Evolutionary conservation across 495 filamentous ascomycete genomes (phyloP), one percentile per base, ranked within the genome.

Genomic region (Amniculicola lignicola): DNA sequence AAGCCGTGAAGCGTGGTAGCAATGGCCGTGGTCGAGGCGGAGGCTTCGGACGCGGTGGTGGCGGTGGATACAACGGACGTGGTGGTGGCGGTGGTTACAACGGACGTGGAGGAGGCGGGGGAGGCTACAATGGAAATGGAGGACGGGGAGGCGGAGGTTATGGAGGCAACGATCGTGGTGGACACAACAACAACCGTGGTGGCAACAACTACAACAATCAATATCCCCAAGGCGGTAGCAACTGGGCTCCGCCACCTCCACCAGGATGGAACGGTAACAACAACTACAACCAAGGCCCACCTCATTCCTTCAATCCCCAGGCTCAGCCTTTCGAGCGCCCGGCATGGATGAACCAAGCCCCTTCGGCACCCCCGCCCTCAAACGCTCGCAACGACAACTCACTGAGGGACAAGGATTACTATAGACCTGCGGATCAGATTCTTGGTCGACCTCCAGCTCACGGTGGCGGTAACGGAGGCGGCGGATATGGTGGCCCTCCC

Each of bases 21-120:
- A n/a, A n/a, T 9, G 82, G 81, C 62, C 75, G 74, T 28, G 83
- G 82, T 46, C 78, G 81, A 2, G 69, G 75, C 18, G 74, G 49
- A 11, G 33, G 76, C 38, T 71, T 72, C 27, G 63, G 65, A n/a
- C 57, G 58, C n/a, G 54, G 69, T 22, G 55, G 72, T 50, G 75
- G 77, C 27, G n/a, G n/a, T n/a, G n/a, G n/a, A n/a, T n/a, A n/a
- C n/a, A n/a, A n/a, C n/a, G n/a, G n/a, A n/a, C 70, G 81, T 51
- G 79, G 80, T 18, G 74, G 79, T 22, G 42, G 55, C 35, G 50
- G 50, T 24, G 48, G 41, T 18, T 46, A 42, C 16, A 57, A 56
- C 35, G 41, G 24, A 12, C 11, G 23, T 10, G 38, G 38, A 18
- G 49, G 39, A 12, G 22, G 37, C 21, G 46, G 22, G n/a, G n/a